Evolutionary conservation across 1,284 basidiomycete species (phyloP).

Genomic region (Xerocomus minutiporus): DNA sequence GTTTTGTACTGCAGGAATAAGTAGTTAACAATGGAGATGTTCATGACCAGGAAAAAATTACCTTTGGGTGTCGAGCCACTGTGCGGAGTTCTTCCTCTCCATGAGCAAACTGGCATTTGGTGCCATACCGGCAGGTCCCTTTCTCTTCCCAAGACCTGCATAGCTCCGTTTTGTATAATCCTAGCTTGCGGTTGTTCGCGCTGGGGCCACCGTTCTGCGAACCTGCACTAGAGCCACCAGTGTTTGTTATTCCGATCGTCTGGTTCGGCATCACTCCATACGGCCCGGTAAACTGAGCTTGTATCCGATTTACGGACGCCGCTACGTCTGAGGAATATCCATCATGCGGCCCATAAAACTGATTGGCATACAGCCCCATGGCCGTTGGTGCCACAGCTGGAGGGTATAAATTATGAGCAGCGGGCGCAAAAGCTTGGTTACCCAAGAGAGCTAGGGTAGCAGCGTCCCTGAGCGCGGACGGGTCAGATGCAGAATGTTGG

Average conservation of each 20-base stretch:
- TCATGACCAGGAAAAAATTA: conserved; percentile 31
- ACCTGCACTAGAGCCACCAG: conserved; percentile 35
- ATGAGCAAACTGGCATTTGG: conserved; percentile 88
- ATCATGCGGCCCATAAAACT: conserved; percentile 63
- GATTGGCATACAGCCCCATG: conserved; percentile 59
- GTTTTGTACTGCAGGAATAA: conserved; percentile 71
- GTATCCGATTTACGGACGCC: conserved; percentile 55
- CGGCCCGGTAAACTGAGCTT: conserved; percentile 55
- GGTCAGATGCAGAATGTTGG: conserved; percentile 77
- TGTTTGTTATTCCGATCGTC: conserved; percentile 36
- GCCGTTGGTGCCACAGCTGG: conserved; percentile 43
- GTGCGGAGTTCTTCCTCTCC: conserved; percentile 82
- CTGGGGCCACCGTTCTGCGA: conserved; percentile 50
- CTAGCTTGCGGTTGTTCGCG: conserved; percentile 83
- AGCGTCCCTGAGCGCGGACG: conserved; percentile 64
- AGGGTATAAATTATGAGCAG: conserved; percentile 44
- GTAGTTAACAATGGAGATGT: conserved; percentile 9
- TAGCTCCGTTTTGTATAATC: conserved; percentile 87
- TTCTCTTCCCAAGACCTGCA: conserved; percentile 94
- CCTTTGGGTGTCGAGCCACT: conserved; percentile 83
- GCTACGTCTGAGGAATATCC: conserved; percentile 52
- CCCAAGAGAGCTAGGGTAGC: conserved; percentile 58
- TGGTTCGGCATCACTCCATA: conserved; percentile 45
- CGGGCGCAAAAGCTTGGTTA: conserved; percentile 51
- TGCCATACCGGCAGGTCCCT: conserved; percentile 79